Evolutionary conservation across 1,284 basidiomycete genomes (phyloP), one percentile per base, ranked within the genome.

Genomic region (Fomitopsis betulina): DNA sequence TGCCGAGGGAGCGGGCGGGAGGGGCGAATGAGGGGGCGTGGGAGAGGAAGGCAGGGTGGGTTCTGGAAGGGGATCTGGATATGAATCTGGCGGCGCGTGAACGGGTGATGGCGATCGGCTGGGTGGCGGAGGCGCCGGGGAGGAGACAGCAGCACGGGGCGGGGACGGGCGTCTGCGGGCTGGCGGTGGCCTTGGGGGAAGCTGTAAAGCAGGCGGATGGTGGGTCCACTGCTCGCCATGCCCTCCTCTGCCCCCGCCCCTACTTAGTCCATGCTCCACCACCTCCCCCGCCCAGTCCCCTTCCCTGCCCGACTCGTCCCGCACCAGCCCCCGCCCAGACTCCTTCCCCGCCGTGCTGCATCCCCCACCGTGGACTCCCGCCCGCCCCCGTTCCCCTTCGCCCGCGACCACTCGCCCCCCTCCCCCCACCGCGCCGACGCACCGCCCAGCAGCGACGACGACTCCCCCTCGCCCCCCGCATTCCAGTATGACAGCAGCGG

Each of bases 51-150:
- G 21, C 32, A 51, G 58, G 53, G 57, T 45, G 56, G 57, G 45
- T 63, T 62, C 61, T 59, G 61, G 59, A 65, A 61, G 64, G 55
- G 57, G 56, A 61, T 60, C 58, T 56, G 62, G 60, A 59, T 54
- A 58, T 54, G 58, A 56, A 60, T 59, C 59, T 60, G 63, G 58
- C 63, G 58, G 65, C 53, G 65, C 58, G 35, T 53, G 60, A 60
- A 63, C 54, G 58, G 57, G 57, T 58, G 55, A 57, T 56, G 53
- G 57, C n/a, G 49, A 40, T 39, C 64, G 58, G 59, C 60, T 58
- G 54, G 43, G 30, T 3, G 23, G 53, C 60, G 52, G 57, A 30
- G 25, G 27, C 47, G 47, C 27, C 15, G 27, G 49, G 3, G 33
- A 38, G 10, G 40, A 2, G 23, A n/a, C 8, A 17, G 47, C 15